Conservation (phyloP, 352 stramenopile species). For the Phytophthora rubi region DNA sequence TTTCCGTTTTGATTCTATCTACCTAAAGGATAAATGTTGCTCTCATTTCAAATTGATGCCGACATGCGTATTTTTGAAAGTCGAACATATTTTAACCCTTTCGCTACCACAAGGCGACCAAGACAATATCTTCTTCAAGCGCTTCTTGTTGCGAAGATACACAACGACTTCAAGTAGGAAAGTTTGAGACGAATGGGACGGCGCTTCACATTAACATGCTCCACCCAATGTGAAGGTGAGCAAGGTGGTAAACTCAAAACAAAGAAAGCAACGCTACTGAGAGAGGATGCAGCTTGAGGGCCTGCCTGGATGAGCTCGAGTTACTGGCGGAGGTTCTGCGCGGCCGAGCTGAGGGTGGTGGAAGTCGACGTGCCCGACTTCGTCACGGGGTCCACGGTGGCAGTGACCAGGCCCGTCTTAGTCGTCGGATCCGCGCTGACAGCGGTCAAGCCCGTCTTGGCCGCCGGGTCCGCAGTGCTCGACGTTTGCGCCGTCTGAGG, state of each 20-base stretch:
- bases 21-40: too few relatives aligned
- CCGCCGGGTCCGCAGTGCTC: conserved; percentile 5
- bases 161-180: too few relatives aligned
- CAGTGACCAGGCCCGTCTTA: conserved; percentile 10
- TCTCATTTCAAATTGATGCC: too few relatives aligned
- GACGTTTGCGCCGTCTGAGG: conserved; percentile 8
- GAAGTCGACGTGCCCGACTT: conserved; percentile 14
- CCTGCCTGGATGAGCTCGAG: neutral
- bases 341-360: conserved; percentile 11
- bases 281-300: neutral
- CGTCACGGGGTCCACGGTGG: conserved; percentile 10
- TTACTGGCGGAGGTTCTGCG: conserved; percentile 16
- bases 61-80: too few relatives aligned
- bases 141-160: too few relatives aligned
- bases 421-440: neutral
- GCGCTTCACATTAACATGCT: neutral
- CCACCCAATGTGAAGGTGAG: neutral
- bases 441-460: conserved; percentile 2
- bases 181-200: too few relatives aligned
- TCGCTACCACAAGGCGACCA: too few relatives aligned
- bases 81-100: too few relatives aligned
- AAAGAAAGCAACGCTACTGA: neutral
- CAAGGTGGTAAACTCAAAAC: neutral
- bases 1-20: neutral
- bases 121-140: too few relatives aligned